Percentiles rank a stretch among this genome's conserved stretches.
Conservation (phyloP, 345 rosid species). For the Camelina hispida region DNA sequence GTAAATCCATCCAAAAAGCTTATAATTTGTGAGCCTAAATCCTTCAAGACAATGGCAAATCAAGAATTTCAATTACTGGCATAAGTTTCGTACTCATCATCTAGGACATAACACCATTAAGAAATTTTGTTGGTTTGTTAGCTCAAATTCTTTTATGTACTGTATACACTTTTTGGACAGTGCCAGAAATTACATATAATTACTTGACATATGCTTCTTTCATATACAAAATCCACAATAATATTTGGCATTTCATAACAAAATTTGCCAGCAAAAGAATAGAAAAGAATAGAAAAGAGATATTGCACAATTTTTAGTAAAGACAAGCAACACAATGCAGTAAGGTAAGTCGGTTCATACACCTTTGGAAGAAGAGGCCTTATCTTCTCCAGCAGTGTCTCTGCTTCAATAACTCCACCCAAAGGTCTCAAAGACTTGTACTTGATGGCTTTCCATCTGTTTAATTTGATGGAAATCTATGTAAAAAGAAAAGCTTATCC, state of each 20-base stretch:
- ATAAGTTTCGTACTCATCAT: conserved; percentile 1
- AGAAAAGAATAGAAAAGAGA: no score
- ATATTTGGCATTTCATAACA: conserved; percentile 7
- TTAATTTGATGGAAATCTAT: neutral
- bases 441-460: conserved; percentile 80
- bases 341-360: conserved; percentile 18
- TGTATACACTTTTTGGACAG: conserved; percentile 19
- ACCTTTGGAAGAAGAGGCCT: conserved; percentile 51
- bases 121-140: conserved; percentile 24
- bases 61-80: conserved; percentile 34
- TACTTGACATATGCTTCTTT: conserved; percentile 8
- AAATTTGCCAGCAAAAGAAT: conserved; percentile 27
- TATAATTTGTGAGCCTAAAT: conserved; percentile 42
- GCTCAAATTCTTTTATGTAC: conserved; percentile 18
- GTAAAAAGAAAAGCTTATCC: conserved; percentile 1
- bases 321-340: neutral
- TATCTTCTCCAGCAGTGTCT: conserved; percentile 70
- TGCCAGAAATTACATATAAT: conserved; percentile 18
- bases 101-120: conserved; percentile 1
- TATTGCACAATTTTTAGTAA: neutral
- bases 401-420: conserved; percentile 80
- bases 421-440: conserved; percentile 69
- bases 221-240: conserved; percentile 26
- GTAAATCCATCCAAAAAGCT: conserved; percentile 40
- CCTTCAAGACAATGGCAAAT: conserved; percentile 19